Percentiles rank a stretch among this genome's conserved stretches.
Conservation (phyloP, 805 yeast genomes). For the Metschnikowia cubensis region DNA sequence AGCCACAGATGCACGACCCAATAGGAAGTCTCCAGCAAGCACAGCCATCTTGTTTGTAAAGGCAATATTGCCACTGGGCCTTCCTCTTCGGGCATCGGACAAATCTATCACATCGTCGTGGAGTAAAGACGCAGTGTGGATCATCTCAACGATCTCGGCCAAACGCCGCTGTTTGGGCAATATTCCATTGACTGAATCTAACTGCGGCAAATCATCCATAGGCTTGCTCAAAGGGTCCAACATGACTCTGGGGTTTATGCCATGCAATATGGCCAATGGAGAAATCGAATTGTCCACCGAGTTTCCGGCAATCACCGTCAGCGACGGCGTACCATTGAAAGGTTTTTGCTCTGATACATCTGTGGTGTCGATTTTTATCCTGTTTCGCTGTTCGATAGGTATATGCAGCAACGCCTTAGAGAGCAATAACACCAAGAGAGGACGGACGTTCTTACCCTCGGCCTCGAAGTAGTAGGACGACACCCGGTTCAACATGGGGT, state of each 20-base stretch:
- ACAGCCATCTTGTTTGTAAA: slow-evolving; percentile 97
- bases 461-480: slow-evolving; percentile 94
- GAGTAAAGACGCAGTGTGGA: slow-evolving; percentile 90
- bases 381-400: slow-evolving; percentile 62
- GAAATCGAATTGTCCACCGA: slow-evolving; percentile 63
- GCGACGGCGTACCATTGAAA: slow-evolving; percentile 53
- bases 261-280: slow-evolving; percentile 81
- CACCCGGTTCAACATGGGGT: slow-evolving; percentile 86
- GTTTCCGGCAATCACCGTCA: slow-evolving; percentile 55
- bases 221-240: slow-evolving; percentile 83
- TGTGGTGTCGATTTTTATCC: slow-evolving; percentile 55
- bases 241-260: slow-evolving; percentile 79
- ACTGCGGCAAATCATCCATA: slow-evolving; percentile 63
- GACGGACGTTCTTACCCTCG: slow-evolving; percentile 94
- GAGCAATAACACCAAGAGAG: slow-evolving; percentile 77
- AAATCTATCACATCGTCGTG: slow-evolving; percentile 97
- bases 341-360: slow-evolving; percentile 69
- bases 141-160: slow-evolving; percentile 98
- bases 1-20: slow-evolving; percentile 95
- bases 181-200: slow-evolving; percentile 64
- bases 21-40: slow-evolving; percentile 90
- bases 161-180: slow-evolving; percentile 91
- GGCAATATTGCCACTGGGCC: slow-evolving; percentile 88
- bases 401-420: slow-evolving; percentile 77
- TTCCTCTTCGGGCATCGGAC: slow-evolving; percentile 83